Evolutionary conservation across 495 filamentous ascomycete species (phyloP), one percentile per base, ranked within the genome.

Genomic region (Platismatia glauca): DNA sequence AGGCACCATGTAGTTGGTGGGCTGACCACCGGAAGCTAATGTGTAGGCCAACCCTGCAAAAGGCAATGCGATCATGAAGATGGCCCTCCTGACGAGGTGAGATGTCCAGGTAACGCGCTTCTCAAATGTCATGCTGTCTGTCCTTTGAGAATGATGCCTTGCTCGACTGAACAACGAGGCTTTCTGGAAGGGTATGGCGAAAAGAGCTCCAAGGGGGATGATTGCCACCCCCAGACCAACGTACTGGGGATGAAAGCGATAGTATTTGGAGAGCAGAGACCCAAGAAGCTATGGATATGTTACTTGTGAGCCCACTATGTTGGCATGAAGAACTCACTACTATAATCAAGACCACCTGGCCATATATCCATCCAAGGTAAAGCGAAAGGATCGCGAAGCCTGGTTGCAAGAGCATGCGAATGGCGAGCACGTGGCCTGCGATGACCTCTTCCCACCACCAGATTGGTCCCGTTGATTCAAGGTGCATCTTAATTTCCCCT

Each of bases 311-410:
- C 39, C 60, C 37, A 34, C 55, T 3, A 53, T 7, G 31, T 22
- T 29, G 33, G 18, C 24, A 41, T 48, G 9, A 57, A 57, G 15
- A 22, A 67, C 74, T 72, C 68, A 82, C 77, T 61, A 86, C 77
- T 61, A 91, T 86, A 62, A 87, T 75, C 60, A 89, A 73, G 18
- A 89, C 83, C 7, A 89, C 73, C 65, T 89, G 84, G 20, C 84
- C 86, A 71, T 89, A 89, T 61, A 89, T 85, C 87, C 87, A 91
- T n/a, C 79, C 85, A 20, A 85, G 74, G 70, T 90, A 91, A 18
- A 86, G 33, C 15, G 86, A 83, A 66, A 91, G 77, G n/a, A 91
- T 71, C 24, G 82, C 65, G 70, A 90, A 91, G 0, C 89, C 87
- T 18, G 84, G 77, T 69, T 91, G 87, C 24, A 75, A 77, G 20